phyloP scores from a whole-genome alignment of 2,329 filamentous ascomycete genomes.

The Ceratocystis papillata region DNA sequence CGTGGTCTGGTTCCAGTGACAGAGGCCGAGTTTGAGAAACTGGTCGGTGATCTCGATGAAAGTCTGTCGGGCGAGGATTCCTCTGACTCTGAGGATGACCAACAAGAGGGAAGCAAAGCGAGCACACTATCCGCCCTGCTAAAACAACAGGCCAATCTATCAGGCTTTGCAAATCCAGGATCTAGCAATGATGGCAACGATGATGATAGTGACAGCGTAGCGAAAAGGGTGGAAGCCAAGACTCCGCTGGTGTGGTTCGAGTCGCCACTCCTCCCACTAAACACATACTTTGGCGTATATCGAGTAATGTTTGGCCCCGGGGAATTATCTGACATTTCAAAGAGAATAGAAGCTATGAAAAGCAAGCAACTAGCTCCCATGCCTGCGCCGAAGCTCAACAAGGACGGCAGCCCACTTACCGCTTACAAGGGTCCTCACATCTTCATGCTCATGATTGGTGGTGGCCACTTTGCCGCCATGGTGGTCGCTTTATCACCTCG shows the following conservation, averaged over 20 bases:
- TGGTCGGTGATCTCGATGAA: constrained; percentile 75
- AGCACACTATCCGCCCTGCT: constrained; percentile 64
- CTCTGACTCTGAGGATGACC: constrained; percentile 58
- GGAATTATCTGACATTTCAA: constrained; percentile 54
- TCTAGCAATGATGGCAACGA: constrained; percentile 36
- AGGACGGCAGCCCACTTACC: constrained; percentile 46
- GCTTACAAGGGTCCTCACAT: constrained; percentile 67
- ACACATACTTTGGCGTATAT: constrained; percentile 78
- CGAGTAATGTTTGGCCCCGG: constrained; percentile 63
- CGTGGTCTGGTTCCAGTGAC: constrained; percentile 60
- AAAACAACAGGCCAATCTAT: constrained; percentile 70
- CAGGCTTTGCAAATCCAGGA: constrained; percentile 41
- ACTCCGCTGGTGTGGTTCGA: constrained; percentile 75
- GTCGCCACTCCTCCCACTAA: constrained; percentile 61
- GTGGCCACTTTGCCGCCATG: constrained; percentile 96
- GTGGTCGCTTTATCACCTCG: constrained; percentile 79
- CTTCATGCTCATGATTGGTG: constrained; percentile 97
- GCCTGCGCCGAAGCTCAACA: constrained; percentile 42
- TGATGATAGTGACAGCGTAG: constrained; percentile 33
- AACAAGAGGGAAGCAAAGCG: constrained; percentile 45
- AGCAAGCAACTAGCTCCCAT: constrained; percentile 66
- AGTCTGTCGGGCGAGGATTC: constrained; percentile 81
- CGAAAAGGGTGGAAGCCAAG: constrained; percentile 46
- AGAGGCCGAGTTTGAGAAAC: constrained; percentile 75
- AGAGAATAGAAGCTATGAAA: constrained; percentile 56